phyloP scores from a whole-genome alignment of 768 basidiomycete genomes.

The Russula compacta region DNA sequence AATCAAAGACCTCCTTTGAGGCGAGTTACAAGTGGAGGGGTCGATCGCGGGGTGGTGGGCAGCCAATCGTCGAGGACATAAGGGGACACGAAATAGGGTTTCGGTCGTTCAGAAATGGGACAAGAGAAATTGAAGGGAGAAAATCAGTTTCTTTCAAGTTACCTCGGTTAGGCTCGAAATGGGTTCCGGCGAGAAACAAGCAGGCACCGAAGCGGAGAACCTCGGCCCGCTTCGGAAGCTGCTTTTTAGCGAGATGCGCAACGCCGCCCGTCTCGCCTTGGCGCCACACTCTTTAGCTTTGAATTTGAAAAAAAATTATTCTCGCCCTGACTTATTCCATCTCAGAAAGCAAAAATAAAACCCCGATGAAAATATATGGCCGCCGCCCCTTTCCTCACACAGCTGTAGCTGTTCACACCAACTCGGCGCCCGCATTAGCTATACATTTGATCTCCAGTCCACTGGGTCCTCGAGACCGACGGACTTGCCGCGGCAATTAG shows the following conservation, averaged over 20 bases:
- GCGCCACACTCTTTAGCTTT: constrained; percentile 14
- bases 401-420: not conserved
- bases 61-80: not conserved
- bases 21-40: not conserved
- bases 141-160: constrained; percentile 9
- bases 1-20: constrained; percentile 2
- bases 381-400: constrained; percentile 2
- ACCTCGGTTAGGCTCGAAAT: constrained; percentile 13
- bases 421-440: not conserved
- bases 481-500: constrained; percentile 20
- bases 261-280: constrained; percentile 7
- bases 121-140: constrained; percentile 2
- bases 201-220: constrained; percentile 19
- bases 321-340: not conserved
- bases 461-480: constrained; percentile 14
- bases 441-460: not conserved
- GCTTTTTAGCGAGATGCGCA: constrained; percentile 2
- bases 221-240: constrained; percentile 18
- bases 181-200: constrained; percentile 1
- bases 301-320: constrained; percentile 3
- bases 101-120: constrained; percentile 1
- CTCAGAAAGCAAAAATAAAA: constrained; percentile 2
- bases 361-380: not conserved
- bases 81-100: constrained; percentile 12
- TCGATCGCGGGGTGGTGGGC: constrained; percentile 7